Evolutionary conservation across 306 rosid species (phyloP).

Genomic region (Mimosa pudica): DNA sequence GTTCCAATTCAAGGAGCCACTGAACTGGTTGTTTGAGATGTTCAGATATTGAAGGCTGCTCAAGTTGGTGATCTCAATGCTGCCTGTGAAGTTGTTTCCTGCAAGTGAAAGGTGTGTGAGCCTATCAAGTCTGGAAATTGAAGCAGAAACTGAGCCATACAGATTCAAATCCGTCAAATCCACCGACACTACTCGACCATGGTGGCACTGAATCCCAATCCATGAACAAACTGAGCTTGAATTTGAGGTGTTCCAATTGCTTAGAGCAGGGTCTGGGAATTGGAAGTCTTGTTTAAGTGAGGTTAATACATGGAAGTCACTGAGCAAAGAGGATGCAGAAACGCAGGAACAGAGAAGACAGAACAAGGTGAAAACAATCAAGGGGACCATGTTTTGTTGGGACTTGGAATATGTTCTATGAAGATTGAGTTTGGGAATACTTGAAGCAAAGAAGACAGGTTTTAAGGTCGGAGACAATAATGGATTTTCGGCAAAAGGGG

Average conservation of each 20-base stretch:
- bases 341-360: slow-evolving; percentile 56
- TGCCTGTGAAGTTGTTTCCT: slow-evolving; percentile 75
- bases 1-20: slow-evolving; percentile 66
- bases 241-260: slow-evolving; percentile 56
- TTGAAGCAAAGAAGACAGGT: slow-evolving; percentile 48
- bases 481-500: slow-evolving; percentile 46
- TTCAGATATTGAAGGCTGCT: slow-evolving; percentile 62
- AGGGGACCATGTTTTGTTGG: slow-evolving; percentile 53
- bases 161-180: slow-evolving; percentile 68
- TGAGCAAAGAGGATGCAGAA: slow-evolving; percentile 56
- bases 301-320: slow-evolving; percentile 63
- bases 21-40: slow-evolving; percentile 74
- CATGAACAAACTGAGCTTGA: slow-evolving; percentile 71
- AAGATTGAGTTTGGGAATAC: slow-evolving; percentile 56
- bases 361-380: slow-evolving; percentile 54
- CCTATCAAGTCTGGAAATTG: slow-evolving; percentile 56
- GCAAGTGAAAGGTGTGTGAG: slow-evolving; percentile 69
- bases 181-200: slow-evolving; percentile 59
- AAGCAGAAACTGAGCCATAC: slow-evolving; percentile 64
- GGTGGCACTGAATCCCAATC: slow-evolving; percentile 64
- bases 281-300: slow-evolving; percentile 63
- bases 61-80: slow-evolving; percentile 56
- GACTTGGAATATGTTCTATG: slow-evolving; percentile 35
- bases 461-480: slow-evolving; percentile 49
- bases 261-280: slow-evolving; percentile 55